These are phyloP conservation scores for Colletotrichum coccodes DNA, from an alignment of 2,329 filamentous ascomycete genomes.

Conservation along the genomic window DNA sequence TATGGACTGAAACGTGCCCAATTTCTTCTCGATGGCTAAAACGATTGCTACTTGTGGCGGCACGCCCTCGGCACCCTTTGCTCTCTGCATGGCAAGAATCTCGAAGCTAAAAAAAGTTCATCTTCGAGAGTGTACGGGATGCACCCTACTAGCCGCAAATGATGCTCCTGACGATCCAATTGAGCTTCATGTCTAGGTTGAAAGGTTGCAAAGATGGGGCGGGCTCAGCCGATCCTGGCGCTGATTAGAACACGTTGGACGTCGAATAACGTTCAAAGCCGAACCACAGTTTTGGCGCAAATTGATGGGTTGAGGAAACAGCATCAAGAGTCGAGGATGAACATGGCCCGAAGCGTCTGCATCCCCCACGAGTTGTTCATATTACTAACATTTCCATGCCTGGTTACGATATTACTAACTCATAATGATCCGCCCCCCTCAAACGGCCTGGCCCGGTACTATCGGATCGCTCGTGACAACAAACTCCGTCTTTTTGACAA, in stretches of 20 bases:
- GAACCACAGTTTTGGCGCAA: not conserved
- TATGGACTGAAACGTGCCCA: too few relatives aligned
- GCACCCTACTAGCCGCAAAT: too few relatives aligned
- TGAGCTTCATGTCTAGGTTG: too few relatives aligned
- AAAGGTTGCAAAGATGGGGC: too few relatives aligned
- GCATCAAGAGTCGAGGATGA: not conserved
- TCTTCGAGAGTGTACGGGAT: too few relatives aligned
- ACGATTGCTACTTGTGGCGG: too few relatives aligned
- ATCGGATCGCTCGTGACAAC: constrained; percentile 26
- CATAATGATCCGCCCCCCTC: not conserved
- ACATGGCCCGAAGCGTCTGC: not conserved
- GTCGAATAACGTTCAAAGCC: too few relatives aligned
- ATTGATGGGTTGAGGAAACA: not conserved
- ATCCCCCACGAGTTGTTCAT: not conserved
- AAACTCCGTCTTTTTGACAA: constrained; percentile 31
- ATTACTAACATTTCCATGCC: not conserved
- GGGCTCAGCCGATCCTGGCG: not conserved
- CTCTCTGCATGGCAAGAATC: too few relatives aligned
- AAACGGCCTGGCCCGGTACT: constrained; percentile 11
- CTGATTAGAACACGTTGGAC: not conserved
- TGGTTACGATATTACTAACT: not conserved
- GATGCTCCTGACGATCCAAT: too few relatives aligned
- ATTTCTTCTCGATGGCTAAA: too few relatives aligned
- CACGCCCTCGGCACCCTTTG: too few relatives aligned
- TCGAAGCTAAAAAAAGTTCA: too few relatives aligned